Evolutionary conservation across 2,329 filamentous ascomycete species (phyloP).

Genomic region (Trematosphaeria pertusa): DNA sequence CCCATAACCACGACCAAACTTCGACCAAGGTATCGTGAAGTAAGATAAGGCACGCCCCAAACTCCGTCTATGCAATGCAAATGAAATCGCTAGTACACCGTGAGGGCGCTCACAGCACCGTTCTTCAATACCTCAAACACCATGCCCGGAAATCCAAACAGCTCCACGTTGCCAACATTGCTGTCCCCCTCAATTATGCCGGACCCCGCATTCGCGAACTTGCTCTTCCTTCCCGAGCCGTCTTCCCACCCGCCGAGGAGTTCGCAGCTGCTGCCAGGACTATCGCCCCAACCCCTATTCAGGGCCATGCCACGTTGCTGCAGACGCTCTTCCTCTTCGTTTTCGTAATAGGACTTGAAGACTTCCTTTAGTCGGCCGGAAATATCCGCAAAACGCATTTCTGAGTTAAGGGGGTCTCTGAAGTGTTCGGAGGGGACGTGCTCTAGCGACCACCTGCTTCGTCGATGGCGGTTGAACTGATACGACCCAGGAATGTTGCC

Average conservation of each 20-base stretch:
- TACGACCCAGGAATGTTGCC: slow-evolving; percentile 96
- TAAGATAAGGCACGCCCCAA: no score
- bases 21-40: neutral
- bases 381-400: slow-evolving; percentile 67
- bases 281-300: slow-evolving; percentile 90
- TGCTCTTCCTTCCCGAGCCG: slow-evolving; percentile 42
- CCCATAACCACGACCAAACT: neutral
- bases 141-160: slow-evolving; percentile 92
- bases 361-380: slow-evolving; percentile 71
- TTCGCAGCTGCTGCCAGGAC: slow-evolving; percentile 87
- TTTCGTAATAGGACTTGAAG: slow-evolving; percentile 73
- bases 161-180: slow-evolving; percentile 74
- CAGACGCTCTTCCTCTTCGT: slow-evolving; percentile 59
- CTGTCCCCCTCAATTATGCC: slow-evolving; percentile 52
- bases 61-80: no score
- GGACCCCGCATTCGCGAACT: slow-evolving; percentile 42
- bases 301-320: slow-evolving; percentile 76
- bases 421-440: slow-evolving; percentile 51
- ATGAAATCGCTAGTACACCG: slow-evolving; percentile 71
- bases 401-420: slow-evolving; percentile 67
- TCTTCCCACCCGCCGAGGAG: slow-evolving; percentile 73
- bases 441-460: slow-evolving; percentile 83
- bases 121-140: slow-evolving; percentile 97
- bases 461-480: slow-evolving; percentile 91
- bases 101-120: slow-evolving; percentile 85